Evolutionary conservation across 495 filamentous ascomycete species (phyloP).

Genomic region (Penicillium chermesinum): DNA sequence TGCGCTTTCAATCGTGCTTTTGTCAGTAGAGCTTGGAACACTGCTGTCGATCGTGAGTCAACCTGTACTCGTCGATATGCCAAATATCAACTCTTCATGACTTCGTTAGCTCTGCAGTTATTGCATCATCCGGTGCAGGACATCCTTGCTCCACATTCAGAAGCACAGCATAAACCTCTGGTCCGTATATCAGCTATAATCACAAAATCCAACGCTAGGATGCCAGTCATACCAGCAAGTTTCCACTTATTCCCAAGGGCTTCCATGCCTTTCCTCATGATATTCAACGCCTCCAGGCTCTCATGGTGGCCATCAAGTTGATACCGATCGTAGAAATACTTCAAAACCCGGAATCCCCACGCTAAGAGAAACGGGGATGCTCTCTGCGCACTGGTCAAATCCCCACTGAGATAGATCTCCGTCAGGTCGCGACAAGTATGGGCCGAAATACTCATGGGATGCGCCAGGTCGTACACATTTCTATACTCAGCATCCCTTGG

Average conservation of each 20-base stretch:
- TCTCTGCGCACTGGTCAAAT: neutral
- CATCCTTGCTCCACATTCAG: neutral
- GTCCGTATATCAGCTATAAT: neutral
- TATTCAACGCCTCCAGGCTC: slow-evolving; percentile 4
- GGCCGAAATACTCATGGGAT: slow-evolving; percentile 6
- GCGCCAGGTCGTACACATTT: neutral
- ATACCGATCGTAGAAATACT: slow-evolving; percentile 8
- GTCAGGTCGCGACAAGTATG: neutral
- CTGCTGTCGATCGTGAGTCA: neutral
- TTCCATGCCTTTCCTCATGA: slow-evolving; percentile 3
- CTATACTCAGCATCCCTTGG: neutral
- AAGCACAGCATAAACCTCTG: neutral
- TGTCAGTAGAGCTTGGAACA: neutral
- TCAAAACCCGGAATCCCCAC: slow-evolving; percentile 6
- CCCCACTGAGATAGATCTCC: slow-evolving; percentile 3
- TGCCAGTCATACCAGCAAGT: slow-evolving; percentile 7
- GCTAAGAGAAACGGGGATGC: slow-evolving; percentile 7
- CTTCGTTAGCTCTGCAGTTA: neutral
- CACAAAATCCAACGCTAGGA: neutral
- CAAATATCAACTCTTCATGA: neutral
- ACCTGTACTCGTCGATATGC: neutral
- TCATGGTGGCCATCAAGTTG: slow-evolving; percentile 7
- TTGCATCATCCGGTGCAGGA: neutral
- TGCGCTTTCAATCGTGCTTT: neutral
- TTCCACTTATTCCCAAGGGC: slow-evolving; percentile 10